Evolutionary conservation across 345 rosid species (phyloP).

Genomic region (Raphanus sativus): DNA sequence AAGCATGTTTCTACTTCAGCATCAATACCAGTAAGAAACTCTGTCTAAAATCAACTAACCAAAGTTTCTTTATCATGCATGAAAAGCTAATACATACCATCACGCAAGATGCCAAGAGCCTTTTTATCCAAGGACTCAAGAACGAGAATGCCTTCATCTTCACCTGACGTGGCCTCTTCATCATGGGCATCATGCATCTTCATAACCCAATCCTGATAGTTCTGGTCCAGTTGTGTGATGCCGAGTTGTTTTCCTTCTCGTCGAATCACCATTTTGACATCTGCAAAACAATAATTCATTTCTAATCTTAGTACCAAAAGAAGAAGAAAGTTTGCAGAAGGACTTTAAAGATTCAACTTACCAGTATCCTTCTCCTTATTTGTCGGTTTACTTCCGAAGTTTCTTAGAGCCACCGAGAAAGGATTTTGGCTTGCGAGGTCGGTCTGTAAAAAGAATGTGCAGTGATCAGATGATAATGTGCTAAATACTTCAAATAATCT

Average conservation of each 20-base stretch:
- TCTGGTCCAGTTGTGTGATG: conserved; percentile 51
- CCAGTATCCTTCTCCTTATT: conserved; percentile 55
- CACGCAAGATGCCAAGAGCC: conserved; percentile 52
- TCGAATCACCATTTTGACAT: conserved; percentile 41
- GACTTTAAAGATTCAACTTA: neutral
- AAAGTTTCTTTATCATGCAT: neutral
- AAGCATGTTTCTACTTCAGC: conserved; percentile 4
- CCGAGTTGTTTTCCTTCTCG: conserved; percentile 42
- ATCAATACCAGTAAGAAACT: neutral
- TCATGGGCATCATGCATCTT: conserved; percentile 66
- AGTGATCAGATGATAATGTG: conserved; percentile 12
- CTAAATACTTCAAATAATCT: neutral
- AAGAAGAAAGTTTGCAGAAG: neutral
- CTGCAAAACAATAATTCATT: conserved; percentile 37
- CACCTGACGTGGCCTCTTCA: conserved; percentile 56
- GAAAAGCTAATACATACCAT: conserved; percentile 47
- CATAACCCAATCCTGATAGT: conserved; percentile 63
- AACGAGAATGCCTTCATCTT: conserved; percentile 53
- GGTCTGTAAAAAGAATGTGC: conserved; percentile 47
- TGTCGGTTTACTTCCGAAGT: conserved; percentile 44
- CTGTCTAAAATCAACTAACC: neutral
- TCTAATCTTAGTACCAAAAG: conserved; percentile 11
- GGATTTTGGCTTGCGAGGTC: conserved; percentile 60
- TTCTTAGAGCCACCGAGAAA: conserved; percentile 58
- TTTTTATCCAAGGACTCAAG: conserved; percentile 46